These are phyloP conservation scores for Gossypium longicalyx DNA, from an alignment of 345 rosid genomes.

Conservation along the genomic window DNA sequence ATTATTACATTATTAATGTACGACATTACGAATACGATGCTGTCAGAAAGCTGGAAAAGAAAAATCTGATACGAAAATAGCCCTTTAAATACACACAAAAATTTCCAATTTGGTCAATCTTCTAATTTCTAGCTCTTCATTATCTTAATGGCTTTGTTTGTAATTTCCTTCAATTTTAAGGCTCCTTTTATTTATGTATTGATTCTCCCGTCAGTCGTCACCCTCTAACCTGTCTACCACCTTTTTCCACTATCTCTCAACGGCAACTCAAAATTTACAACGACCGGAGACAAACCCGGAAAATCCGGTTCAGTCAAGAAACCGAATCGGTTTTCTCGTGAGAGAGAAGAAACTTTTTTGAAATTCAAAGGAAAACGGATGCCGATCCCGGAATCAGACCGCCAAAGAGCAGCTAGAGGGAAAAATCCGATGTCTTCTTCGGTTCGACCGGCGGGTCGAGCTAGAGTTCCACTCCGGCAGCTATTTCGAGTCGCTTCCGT, in stretches of 20 bases:
- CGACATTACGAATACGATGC: no score
- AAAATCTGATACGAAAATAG: neutral
- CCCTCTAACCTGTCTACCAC: no score
- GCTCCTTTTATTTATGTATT: no score
- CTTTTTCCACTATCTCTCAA: neutral
- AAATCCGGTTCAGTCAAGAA: neutral
- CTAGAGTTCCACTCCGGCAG: conserved; percentile 54
- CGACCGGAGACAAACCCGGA: neutral
- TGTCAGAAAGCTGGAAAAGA: neutral
- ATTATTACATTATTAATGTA: no score
- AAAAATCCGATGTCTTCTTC: no score
- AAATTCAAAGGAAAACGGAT: neutral
- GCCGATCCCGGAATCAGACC: conserved; percentile 31
- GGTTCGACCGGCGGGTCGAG: conserved; percentile 21
- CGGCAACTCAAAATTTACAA: neutral
- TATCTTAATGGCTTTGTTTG: no score
- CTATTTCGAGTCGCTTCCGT: conserved; percentile 84
- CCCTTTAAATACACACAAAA: neutral
- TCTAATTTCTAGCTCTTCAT: neutral
- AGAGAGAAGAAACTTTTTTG: neutral
- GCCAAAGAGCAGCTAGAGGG: conserved; percentile 15
- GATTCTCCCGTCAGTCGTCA: no score
- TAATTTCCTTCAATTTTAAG: no score
- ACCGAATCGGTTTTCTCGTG: neutral
- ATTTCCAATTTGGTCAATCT: neutral